These are phyloP conservation scores for Cerrena zonata DNA, from an alignment of 1,284 basidiomycete genomes.

Conservation along the genomic window DNA sequence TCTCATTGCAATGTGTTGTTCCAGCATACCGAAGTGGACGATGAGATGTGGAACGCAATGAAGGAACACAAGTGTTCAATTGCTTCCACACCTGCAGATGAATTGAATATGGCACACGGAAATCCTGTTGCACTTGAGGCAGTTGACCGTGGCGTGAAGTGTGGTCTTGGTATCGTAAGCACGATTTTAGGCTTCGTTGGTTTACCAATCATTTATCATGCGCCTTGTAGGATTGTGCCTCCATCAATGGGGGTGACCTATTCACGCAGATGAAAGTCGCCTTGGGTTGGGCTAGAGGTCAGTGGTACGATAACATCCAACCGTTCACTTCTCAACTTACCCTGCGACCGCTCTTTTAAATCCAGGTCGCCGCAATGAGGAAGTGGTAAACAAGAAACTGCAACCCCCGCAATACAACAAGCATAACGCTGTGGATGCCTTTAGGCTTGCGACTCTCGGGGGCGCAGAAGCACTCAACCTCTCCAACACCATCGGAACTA, in stretches of 20 bases:
- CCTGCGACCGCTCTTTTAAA: not conserved
- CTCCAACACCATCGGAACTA: constrained; percentile 24
- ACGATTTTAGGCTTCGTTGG: not conserved
- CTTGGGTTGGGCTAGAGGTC: constrained; percentile 28
- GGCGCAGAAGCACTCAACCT: constrained; percentile 29
- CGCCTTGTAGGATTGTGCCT: constrained; percentile 21
- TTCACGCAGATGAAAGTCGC: constrained; percentile 30
- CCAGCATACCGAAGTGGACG: constrained; percentile 23
- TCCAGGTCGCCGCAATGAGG: constrained; percentile 22
- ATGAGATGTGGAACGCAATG: constrained; percentile 27
- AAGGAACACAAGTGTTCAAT: constrained; percentile 26
- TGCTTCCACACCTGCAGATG: constrained; percentile 29
- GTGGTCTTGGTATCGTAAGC: constrained; percentile 28
- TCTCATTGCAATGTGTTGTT: constrained; percentile 30
- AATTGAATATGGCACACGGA: constrained; percentile 32
- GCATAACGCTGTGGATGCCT: constrained; percentile 24
- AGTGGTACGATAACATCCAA: not conserved
- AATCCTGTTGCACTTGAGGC: constrained; percentile 28
- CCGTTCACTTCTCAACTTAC: not conserved
- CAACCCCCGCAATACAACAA: constrained; percentile 23
- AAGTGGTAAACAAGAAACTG: constrained; percentile 15
- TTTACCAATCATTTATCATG: not conserved
- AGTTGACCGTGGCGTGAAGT: constrained; percentile 28
- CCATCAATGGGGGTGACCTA: constrained; percentile 30
- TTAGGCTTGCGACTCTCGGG: constrained; percentile 29